Conservation (phyloP, 352 stramenopile species). For the Pythium insidiosum region DNA sequence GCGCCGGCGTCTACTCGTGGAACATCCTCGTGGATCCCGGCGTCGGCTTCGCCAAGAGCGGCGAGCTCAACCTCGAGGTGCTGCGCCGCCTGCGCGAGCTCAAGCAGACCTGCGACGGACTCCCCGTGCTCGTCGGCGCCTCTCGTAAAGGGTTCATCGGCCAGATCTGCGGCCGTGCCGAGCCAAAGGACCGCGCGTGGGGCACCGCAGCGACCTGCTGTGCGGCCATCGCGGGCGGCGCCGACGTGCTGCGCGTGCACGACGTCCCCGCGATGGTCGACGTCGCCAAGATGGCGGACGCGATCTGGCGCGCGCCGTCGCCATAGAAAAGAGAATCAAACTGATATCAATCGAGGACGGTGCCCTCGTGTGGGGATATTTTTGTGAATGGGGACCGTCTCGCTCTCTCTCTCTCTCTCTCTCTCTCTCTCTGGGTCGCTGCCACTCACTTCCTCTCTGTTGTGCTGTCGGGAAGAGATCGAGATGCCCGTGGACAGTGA, state of each 20-base stretch:
- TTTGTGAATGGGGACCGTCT: no score
- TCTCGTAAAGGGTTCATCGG: slow-evolving; percentile 98
- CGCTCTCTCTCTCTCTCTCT: no score
- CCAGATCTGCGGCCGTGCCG: slow-evolving; percentile 79
- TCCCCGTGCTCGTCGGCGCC: slow-evolving; percentile 82
- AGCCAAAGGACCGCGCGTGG: slow-evolving; percentile 87
- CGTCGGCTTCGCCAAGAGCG: slow-evolving; percentile 97
- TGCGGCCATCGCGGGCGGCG: slow-evolving; percentile 60
- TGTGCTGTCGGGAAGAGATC: no score
- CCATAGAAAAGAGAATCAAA: no score
- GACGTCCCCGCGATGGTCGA: slow-evolving; percentile 90
- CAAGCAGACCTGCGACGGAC: slow-evolving; percentile 31
- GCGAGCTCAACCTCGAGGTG: slow-evolving; percentile 87
- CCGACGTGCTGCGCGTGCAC: slow-evolving; percentile 94
- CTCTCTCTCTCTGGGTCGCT: no score
- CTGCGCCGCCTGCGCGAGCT: slow-evolving; percentile 69
- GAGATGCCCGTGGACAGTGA: slow-evolving; percentile 17
- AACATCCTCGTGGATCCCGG: slow-evolving; percentile 95
- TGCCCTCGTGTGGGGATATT: no score
- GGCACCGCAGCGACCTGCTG: slow-evolving; percentile 91
- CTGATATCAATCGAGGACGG: no score
- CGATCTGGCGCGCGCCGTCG: slow-evolving; percentile 63
- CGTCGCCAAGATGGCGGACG: slow-evolving; percentile 87
- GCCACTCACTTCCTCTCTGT: no score
- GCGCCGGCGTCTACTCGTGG: slow-evolving; percentile 88